These are phyloP conservation scores for Wickerhamiella musiphila DNA, from an alignment of 805 yeast species.

Conservation along the genomic window DNA sequence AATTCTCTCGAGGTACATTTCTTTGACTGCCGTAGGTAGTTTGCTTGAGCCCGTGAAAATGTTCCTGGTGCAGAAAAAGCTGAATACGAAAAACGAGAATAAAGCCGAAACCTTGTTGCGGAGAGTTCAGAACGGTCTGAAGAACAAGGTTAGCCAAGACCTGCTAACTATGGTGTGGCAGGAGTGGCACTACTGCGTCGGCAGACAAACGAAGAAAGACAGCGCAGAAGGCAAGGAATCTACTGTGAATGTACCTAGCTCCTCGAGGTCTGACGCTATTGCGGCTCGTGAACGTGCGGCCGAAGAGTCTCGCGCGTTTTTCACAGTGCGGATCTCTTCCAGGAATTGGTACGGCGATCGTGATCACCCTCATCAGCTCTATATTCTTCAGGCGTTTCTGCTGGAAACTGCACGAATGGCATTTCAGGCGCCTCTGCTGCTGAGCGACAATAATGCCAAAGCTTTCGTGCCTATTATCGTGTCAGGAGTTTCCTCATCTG, in stretches of 20 bases:
- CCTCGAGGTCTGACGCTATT: background rate
- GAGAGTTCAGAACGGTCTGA: constrained; percentile 63
- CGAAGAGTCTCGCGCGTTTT: constrained; percentile 41
- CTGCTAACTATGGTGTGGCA: constrained; percentile 60
- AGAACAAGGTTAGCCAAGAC: constrained; percentile 47
- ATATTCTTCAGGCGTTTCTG: constrained; percentile 53
- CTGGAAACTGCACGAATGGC: constrained; percentile 62
- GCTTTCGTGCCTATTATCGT: constrained; percentile 65
- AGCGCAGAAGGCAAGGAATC: background rate
- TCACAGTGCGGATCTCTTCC: constrained; percentile 54
- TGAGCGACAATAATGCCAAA: constrained; percentile 40
- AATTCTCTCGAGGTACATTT: constrained; percentile 46
- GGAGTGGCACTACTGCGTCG: constrained; percentile 37
- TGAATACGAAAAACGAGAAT: constrained; percentile 49
- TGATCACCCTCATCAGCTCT: constrained; percentile 30
- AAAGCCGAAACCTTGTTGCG: constrained; percentile 65
- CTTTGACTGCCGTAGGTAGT: constrained; percentile 35
- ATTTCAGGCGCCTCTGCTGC: constrained; percentile 39
- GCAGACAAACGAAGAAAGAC: constrained; percentile 7
- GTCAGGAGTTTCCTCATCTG: constrained; percentile 40
- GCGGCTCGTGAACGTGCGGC: constrained; percentile 12
- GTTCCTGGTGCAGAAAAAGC: constrained; percentile 40
- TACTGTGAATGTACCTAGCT: background rate
- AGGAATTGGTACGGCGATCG: constrained; percentile 29
- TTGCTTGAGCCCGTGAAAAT: constrained; percentile 54